Evolutionary conservation across 2,329 filamentous ascomycete species (phyloP).

Genomic region (Calonectria henricotiae): DNA sequence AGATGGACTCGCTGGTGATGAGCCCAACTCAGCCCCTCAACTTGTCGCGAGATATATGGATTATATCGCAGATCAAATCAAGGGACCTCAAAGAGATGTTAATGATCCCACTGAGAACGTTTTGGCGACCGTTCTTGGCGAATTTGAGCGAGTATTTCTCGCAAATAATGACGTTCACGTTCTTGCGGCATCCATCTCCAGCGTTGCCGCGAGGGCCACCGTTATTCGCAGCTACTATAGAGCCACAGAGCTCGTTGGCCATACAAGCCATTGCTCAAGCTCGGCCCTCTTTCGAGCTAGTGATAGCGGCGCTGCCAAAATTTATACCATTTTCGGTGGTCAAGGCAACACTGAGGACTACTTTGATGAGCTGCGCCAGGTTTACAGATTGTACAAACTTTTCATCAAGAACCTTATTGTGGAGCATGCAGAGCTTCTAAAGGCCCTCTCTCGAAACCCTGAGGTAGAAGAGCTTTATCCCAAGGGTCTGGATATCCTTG

Average conservation of each 20-base stretch:
- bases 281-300: neutral
- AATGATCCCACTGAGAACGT: neutral
- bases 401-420: neutral
- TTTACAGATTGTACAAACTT: neutral
- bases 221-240: neutral
- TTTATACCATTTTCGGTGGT: neutral
- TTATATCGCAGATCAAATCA: neutral
- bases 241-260: neutral
- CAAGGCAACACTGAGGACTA: constrained; percentile 2
- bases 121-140: neutral
- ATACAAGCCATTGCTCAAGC: neutral
- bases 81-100: neutral
- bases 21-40: neutral
- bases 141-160: constrained; percentile 1
- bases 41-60: neutral
- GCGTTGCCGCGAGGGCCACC: neutral
- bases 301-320: neutral
- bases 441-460: neutral
- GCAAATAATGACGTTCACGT: neutral
- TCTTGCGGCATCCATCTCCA: neutral
- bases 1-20: neutral
- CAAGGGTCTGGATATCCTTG: neutral
- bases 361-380: neutral
- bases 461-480: neutral
- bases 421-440: neutral